Evolutionary conservation across 148 eudicot species (phyloP).

Genomic region (Chenopodium berlandieri): DNA sequence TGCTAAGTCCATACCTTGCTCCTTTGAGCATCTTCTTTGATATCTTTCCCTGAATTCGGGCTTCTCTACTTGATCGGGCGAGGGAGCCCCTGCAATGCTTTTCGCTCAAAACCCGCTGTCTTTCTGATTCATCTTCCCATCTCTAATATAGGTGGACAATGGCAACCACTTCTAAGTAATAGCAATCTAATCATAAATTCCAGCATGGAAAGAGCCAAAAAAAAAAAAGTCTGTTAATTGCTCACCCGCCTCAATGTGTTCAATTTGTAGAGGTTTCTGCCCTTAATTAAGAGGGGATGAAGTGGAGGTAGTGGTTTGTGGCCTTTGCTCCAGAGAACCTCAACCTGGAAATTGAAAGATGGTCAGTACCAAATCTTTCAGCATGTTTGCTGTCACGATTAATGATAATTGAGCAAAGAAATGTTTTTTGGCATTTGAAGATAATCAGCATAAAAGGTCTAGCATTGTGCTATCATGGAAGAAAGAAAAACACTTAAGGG

Average conservation of each 20-base stretch:
- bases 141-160: slow-evolving; percentile 32
- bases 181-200: not conserved
- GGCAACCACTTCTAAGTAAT: not conserved
- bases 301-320: slow-evolving; percentile 75
- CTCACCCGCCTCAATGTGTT: slow-evolving; percentile 73
- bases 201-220: not conserved
- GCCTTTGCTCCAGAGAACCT: slow-evolving; percentile 90
- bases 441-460: not conserved
- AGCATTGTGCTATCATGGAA: not conserved
- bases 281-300: slow-evolving; percentile 79
- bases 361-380: not conserved
- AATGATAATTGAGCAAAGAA: not conserved
- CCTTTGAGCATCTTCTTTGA: slow-evolving; percentile 25
- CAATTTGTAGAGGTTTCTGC: slow-evolving; percentile 75
- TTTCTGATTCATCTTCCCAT: slow-evolving; percentile 77
- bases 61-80: slow-evolving; percentile 63
- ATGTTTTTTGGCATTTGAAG: slow-evolving; percentile 17
- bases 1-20: slow-evolving; percentile 13
- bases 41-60: slow-evolving; percentile 35
- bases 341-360: slow-evolving; percentile 48
- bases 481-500: not conserved
- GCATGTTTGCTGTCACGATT: not conserved
- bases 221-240: not conserved
- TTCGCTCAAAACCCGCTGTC: slow-evolving; percentile 56
- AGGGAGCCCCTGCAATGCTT: slow-evolving; percentile 69